Percentiles rank a stretch among this genome's conserved stretches.
phyloP scores from a whole-genome alignment of 2,329 filamentous ascomycete genomes.

The Exophiala bonariae region DNA sequence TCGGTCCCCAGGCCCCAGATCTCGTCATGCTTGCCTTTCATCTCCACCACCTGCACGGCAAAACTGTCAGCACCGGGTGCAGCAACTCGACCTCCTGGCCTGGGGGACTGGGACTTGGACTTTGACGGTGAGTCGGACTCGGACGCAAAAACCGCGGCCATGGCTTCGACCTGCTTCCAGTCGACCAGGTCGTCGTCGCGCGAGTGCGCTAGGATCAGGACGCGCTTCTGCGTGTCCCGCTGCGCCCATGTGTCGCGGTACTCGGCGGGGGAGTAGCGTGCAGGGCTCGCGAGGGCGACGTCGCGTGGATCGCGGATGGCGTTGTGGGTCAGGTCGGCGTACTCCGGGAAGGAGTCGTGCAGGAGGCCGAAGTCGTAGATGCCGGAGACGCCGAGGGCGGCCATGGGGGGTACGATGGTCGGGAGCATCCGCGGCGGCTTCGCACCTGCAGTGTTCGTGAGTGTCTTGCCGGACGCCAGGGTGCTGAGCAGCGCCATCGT shows the following conservation, averaged over 20 bases:
- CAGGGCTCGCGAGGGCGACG: constrained; percentile 43
- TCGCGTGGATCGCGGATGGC: constrained; percentile 40
- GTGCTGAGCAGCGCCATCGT: constrained; percentile 47
- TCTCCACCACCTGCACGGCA: constrained; percentile 33
- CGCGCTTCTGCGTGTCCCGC: constrained; percentile 34
- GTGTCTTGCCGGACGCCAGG: constrained; percentile 31
- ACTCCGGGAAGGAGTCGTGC: constrained; percentile 37
- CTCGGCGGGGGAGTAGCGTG: constrained; percentile 19
- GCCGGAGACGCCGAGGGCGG: constrained; percentile 44
- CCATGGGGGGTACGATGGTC: constrained; percentile 32
- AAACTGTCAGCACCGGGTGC: constrained; percentile 21
- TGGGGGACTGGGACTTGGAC: too few relatives aligned
- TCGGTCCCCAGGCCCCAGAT: constrained; percentile 42
- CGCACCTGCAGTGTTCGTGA: constrained; percentile 8
- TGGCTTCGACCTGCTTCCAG: constrained; percentile 36
- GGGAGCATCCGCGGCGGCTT: constrained; percentile 16
- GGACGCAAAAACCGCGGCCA: constrained; percentile 53
- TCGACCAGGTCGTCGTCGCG: constrained; percentile 44
- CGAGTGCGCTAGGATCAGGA: constrained; percentile 43
- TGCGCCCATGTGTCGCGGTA: constrained; percentile 27
- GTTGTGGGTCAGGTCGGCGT: constrained; percentile 41
- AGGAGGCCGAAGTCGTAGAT: constrained; percentile 45
- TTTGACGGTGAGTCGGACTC: constrained; percentile 41
- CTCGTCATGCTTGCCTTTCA: constrained; percentile 42
- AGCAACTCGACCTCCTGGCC: too few relatives aligned